phyloP scores from a whole-genome alignment of 2,329 filamentous ascomycete species.

The Epichloe gansuensis region DNA sequence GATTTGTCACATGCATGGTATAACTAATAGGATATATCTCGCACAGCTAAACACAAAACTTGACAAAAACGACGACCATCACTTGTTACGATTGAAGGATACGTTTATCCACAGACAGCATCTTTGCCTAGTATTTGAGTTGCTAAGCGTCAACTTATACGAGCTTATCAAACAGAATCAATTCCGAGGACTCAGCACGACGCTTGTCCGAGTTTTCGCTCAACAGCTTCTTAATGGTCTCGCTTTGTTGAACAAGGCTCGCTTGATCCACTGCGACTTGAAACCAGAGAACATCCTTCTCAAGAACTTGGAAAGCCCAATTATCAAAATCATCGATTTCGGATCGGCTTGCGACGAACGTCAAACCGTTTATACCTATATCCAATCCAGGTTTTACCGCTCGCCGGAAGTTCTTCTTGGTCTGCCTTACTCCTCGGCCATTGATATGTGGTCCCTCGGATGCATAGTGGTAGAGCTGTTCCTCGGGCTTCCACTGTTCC shows the following conservation, averaged over 20 bases:
- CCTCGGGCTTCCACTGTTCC: constrained; percentile 85
- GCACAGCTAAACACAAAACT: constrained; percentile 86
- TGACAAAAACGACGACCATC: constrained; percentile 98
- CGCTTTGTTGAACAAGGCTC: constrained; percentile 86
- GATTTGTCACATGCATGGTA: not conserved
- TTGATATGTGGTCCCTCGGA: constrained; percentile 98
- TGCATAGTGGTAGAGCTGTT: constrained; percentile 98
- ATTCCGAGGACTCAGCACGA: constrained; percentile 93
- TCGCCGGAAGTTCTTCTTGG: constrained; percentile 95
- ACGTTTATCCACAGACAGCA: constrained; percentile 98
- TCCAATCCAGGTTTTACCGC: constrained; percentile 94
- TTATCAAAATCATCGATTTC: constrained; percentile 99
- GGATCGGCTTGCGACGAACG: constrained; percentile 96
- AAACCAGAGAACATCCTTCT: constrained; percentile 97
- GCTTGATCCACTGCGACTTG: constrained; percentile 93
- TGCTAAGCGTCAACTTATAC: constrained; percentile 94
- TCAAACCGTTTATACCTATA: constrained; percentile 98
- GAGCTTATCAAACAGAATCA: constrained; percentile 99
- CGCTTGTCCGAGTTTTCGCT: constrained; percentile 90
- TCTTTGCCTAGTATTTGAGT: constrained; percentile 89
- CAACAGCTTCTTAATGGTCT: constrained; percentile 92
- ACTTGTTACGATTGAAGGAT: constrained; percentile 86
- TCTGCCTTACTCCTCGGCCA: constrained; percentile 91
- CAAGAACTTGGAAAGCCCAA: constrained; percentile 96
- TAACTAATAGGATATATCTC: constrained; percentile 13